Evolutionary conservation across 768 basidiomycete species (phyloP).

Genomic region (Cyathus striatus): DNA sequence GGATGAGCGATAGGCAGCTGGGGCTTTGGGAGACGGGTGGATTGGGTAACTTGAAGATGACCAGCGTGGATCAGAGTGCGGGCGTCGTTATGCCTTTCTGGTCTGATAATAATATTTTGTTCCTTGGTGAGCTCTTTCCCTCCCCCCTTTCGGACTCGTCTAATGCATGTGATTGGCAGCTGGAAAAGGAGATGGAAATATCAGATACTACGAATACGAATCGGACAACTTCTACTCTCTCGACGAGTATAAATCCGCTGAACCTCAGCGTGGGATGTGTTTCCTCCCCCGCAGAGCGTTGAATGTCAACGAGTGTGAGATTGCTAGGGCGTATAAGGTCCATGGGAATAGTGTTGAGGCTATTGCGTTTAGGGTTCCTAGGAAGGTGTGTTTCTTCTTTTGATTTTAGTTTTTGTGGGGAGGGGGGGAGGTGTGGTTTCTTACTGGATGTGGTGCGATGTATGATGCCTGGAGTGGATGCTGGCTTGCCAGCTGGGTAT

Average conservation of each 20-base stretch:
- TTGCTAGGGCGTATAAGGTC: constrained; percentile 92
- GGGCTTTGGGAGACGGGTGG: constrained; percentile 84
- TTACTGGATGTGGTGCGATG: too few species aligned
- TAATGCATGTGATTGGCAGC: constrained; percentile 33
- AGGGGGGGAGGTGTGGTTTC: too few species aligned
- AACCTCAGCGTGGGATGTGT: constrained; percentile 95
- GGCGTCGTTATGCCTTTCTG: constrained; percentile 98
- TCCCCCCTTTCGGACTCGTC: neutral
- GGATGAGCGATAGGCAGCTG: constrained; percentile 92
- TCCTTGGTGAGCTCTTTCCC: constrained; percentile 50
- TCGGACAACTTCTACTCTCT: constrained; percentile 73
- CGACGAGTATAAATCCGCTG: constrained; percentile 81
- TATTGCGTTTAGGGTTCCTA: constrained; percentile 91
- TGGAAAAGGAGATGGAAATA: constrained; percentile 96
- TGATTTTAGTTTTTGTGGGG: too few species aligned
- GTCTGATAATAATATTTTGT: constrained; percentile 88
- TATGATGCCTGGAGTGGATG: too few species aligned
- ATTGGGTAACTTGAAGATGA: constrained; percentile 70
- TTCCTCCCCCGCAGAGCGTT: constrained; percentile 92
- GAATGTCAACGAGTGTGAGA: constrained; percentile 88
- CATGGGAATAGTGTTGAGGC: constrained; percentile 73
- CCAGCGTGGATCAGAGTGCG: constrained; percentile 81
- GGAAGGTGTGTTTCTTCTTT: constrained; percentile 57
- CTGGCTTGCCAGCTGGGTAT: too few species aligned
- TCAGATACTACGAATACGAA: constrained; percentile 97